Percentiles rank a stretch among this genome's conserved stretches.
Evolutionary conservation across 345 rosid genomes (phyloP).

Genomic region (Citrus sp.): DNA sequence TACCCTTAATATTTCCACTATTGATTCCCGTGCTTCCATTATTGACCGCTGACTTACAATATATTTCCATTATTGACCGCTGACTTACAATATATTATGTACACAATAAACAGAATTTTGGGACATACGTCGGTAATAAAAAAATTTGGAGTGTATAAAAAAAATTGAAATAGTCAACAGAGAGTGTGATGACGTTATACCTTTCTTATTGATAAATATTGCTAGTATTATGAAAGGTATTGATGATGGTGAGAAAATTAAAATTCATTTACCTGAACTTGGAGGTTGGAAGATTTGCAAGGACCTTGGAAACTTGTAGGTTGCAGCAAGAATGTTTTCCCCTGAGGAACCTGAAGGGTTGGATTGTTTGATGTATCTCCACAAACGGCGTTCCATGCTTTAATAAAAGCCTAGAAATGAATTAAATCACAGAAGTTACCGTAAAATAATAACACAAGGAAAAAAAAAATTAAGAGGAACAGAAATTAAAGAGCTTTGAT

Average conservation of each 20-base stretch:
- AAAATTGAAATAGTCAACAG: no score
- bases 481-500: no score
- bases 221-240: neutral
- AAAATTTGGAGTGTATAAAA: no score
- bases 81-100: no score
- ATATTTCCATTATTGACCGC: no score
- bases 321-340: neutral
- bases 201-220: no score
- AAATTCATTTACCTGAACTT: neutral
- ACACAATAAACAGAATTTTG: no score
- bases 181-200: neutral
- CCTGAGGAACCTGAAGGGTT: neutral
- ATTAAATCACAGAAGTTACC: neutral
- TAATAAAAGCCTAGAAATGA: neutral
- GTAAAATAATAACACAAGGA: neutral
- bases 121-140: no score
- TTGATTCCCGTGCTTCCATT: no score
- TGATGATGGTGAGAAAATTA: neutral
- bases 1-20: no score
- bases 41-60: no score
- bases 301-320: neutral
- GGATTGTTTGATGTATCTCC: neutral
- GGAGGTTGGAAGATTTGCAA: neutral
- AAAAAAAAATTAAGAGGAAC: no score
- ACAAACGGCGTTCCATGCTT: constrained; percentile 1